These are phyloP conservation scores for Chrysoporthe puriensis DNA, from an alignment of 2,329 filamentous ascomycete genomes.

Conservation along the genomic window DNA sequence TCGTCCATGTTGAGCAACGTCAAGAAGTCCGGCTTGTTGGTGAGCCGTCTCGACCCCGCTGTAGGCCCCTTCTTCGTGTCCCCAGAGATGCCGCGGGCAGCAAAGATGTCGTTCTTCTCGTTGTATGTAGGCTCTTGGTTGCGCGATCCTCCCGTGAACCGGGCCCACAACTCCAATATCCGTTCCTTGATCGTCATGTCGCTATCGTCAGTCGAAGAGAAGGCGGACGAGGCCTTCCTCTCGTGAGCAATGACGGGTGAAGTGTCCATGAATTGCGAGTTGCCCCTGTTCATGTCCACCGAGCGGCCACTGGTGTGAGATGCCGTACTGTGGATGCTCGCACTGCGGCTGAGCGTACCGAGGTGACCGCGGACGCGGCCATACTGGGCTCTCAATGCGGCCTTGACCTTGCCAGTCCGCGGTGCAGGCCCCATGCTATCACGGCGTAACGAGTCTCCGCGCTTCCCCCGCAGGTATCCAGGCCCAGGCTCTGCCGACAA, in stretches of 20 bases:
- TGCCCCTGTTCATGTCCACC: constrained; percentile 56
- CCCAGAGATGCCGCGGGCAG: constrained; percentile 33
- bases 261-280: constrained; percentile 53
- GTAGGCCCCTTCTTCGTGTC: constrained; percentile 32
- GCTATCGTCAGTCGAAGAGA: constrained; percentile 17
- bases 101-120: constrained; percentile 35
- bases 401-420: constrained; percentile 45
- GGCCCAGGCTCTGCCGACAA: constrained; percentile 41
- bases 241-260: constrained; percentile 40
- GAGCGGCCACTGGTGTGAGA: constrained; percentile 42
- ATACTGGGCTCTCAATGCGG: constrained; percentile 43
- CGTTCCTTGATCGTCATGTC: constrained; percentile 42
- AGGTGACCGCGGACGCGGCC: constrained; percentile 42
- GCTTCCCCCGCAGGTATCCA: constrained; percentile 33
- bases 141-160: constrained; percentile 37
- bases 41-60: constrained; percentile 11
- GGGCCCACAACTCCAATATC: constrained; percentile 50
- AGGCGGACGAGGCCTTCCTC: constrained; percentile 41
- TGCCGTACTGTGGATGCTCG: constrained; percentile 29
- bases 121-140: constrained; percentile 31
- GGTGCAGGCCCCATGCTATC: constrained; percentile 55
- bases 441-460: constrained; percentile 48
- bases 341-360: constrained; percentile 33
- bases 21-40: constrained; percentile 46
- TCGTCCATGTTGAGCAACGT: constrained; percentile 49